Base-by-base conservation (phyloP, 768 basidiomycete genomes). In the Russula foetens region DNA sequence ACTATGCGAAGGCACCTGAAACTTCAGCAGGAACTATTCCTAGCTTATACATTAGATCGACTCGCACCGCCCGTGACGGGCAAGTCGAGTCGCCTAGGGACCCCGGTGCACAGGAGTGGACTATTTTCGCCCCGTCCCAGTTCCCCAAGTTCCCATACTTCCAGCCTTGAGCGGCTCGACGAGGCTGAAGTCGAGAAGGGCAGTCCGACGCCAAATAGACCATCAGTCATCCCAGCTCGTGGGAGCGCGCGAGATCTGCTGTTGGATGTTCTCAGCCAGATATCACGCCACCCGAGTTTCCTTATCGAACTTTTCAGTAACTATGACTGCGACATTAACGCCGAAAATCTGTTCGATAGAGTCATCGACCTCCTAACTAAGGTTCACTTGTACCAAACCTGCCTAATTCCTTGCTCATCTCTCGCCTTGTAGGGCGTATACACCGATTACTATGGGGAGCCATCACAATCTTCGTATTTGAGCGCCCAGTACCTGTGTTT, bases 251-350 rank as follows among this genome's bases (percentile, higher is more conserved):
- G 93, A 24, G 91, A 96, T 68, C 75, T 98, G 58, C 85, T 98
- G 68, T 75, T 99, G 60, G 96, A 98, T 72, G 89, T 89, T 5
- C 75, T 98, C 26, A 81, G 81, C 56, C 87, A 90, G 56, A 82
- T 95, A 46, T 86, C 90, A 17, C 79, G 88, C 3, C 84, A 89
- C 67, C 84, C 90, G 2, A 90, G 86, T 69, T 95, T 96, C 75
- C 92, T 97, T 89, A 91, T 96, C 48, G 93, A 98, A 68, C 76
- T 97, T 15, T 99, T 92, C 75, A 81, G 85, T 56, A 99, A 98
- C 71, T 99, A 98, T 72, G 97, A 99, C 70, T 98, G 94, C 69
- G 93, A 97, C 68, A 84, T 89, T 65, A 96, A 98, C 69, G 93
- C 92, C 71, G 97, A 98, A 75, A 96, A 98, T 71, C 74, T 98